Evolutionary conservation across 2,329 filamentous ascomycete species (phyloP).

Genomic region (Talaromyces sp.): DNA sequence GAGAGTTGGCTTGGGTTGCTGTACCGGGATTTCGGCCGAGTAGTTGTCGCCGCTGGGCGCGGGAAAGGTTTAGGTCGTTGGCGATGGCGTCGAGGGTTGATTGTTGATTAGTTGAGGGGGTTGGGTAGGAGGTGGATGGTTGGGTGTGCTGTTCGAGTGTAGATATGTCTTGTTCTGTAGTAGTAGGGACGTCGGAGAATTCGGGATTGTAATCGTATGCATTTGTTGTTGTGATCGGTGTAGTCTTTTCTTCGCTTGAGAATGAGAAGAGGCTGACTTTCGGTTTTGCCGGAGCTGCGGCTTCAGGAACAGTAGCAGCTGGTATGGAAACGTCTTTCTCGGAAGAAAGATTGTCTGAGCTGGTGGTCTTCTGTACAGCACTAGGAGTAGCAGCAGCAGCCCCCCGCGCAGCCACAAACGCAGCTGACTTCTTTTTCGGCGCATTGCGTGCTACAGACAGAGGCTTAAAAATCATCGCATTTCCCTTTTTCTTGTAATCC

Average conservation of each 20-base stretch:
- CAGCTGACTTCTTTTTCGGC: constrained; percentile 59
- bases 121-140: constrained; percentile 5
- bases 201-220: constrained; percentile 38
- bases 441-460: constrained; percentile 76
- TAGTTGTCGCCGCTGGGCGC: constrained; percentile 73
- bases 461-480: constrained; percentile 83
- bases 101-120: constrained; percentile 32
- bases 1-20: constrained; percentile 49
- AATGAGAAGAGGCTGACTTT: constrained; percentile 46
- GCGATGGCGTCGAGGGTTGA: constrained; percentile 66
- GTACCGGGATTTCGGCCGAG: constrained; percentile 63
- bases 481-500: constrained; percentile 60
- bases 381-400: constrained; percentile 21
- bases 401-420: constrained; percentile 19
- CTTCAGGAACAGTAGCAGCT: constrained; percentile 22
- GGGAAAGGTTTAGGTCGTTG: constrained; percentile 72
- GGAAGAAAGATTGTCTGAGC: constrained; percentile 18
- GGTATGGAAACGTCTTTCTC: constrained; percentile 9
- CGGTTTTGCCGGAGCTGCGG: constrained; percentile 32
- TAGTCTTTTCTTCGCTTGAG: constrained; percentile 26
- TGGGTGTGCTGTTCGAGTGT: constrained; percentile 14
- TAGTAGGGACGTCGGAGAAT: constrained; percentile 21
- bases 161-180: constrained; percentile 19
- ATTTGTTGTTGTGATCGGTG: constrained; percentile 24
- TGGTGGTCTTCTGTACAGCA: constrained; percentile 2